Evolutionary conservation across 768 basidiomycete genomes (phyloP).

Genomic region (Nevesoporus exiguus): DNA sequence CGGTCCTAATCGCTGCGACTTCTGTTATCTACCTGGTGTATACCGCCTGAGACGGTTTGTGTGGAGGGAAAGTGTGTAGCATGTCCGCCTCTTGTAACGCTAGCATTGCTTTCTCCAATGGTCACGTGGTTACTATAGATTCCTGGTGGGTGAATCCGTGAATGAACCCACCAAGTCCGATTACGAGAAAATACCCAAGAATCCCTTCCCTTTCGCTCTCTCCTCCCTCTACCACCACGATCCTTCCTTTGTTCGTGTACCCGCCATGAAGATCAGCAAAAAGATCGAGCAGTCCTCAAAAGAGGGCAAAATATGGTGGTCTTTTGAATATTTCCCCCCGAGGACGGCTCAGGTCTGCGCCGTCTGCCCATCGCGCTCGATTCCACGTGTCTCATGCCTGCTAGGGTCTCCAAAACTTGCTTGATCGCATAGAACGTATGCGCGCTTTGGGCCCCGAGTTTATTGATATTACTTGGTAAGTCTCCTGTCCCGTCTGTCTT

Average conservation of each 20-base stretch:
- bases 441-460: slow-evolving; percentile 92
- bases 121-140: slow-evolving; percentile 20
- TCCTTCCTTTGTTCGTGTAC: slow-evolving; percentile 20
- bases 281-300: slow-evolving; percentile 85
- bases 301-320: slow-evolving; percentile 93
- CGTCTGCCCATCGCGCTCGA: neutral
- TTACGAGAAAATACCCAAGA: slow-evolving; percentile 28
- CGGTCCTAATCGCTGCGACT: slow-evolving; percentile 46
- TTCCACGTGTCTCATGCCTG: neutral
- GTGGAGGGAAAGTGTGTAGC: neutral
- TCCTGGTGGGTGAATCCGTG: neutral
- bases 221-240: slow-evolving; percentile 13
- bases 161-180: slow-evolving; percentile 4
- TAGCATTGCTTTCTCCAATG: neutral
- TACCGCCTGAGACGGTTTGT: slow-evolving; percentile 15
- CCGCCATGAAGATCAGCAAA: slow-evolving; percentile 86
- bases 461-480: slow-evolving; percentile 93
- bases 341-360: slow-evolving; percentile 81
- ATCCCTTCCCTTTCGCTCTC: neutral
- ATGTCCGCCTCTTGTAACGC: neutral
- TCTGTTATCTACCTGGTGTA: slow-evolving; percentile 48
- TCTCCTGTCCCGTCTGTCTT: slow-evolving; percentile 3
- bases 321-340: slow-evolving; percentile 98
- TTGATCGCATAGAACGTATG: slow-evolving; percentile 99
- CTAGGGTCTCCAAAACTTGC: slow-evolving; percentile 74